phyloP scores from a whole-genome alignment of 306 rosid species.

The Vigna nakashimae region DNA sequence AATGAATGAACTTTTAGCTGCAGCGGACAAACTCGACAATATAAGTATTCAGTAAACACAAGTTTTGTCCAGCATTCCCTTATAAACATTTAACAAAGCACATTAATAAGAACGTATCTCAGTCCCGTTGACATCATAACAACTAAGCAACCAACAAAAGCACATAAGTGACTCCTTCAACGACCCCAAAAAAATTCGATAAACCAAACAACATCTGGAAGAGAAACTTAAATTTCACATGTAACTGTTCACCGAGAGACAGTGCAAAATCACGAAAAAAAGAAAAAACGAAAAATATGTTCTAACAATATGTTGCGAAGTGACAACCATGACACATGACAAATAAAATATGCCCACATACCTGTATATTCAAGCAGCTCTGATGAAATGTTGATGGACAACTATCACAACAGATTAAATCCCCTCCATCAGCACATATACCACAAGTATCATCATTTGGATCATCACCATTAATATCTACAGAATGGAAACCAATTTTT shows the following conservation, averaged over 20 bases:
- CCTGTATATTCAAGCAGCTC: conserved; percentile 79
- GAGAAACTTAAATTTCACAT: conserved; percentile 2
- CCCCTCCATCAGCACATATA: conserved; percentile 91
- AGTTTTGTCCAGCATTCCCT: conserved; percentile 16
- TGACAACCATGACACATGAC: conserved; percentile 22
- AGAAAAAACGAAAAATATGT: background rate
- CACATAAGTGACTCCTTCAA: conserved; percentile 24
- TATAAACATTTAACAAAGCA: background rate
- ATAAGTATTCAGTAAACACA: conserved; percentile 12
- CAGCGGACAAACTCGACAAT: background rate
- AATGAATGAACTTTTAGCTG: background rate
- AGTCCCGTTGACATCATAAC: background rate
- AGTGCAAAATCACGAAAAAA: background rate
- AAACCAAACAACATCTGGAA: conserved; percentile 2
- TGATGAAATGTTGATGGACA: conserved; percentile 94
- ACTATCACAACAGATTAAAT: conserved; percentile 88
- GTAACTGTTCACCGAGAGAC: background rate
- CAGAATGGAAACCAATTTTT: conserved; percentile 63
- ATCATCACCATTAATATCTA: conserved; percentile 74
- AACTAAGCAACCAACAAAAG: conserved; percentile 10
- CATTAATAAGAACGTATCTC: conserved; percentile 6
- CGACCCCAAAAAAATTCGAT: conserved; percentile 14
- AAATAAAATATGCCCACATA: conserved; percentile 31
- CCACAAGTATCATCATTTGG: conserved; percentile 95
- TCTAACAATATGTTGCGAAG: background rate